Base-by-base conservation (phyloP, 2,329 filamentous ascomycete genomes). In the Colletotrichum melonis region DNA sequence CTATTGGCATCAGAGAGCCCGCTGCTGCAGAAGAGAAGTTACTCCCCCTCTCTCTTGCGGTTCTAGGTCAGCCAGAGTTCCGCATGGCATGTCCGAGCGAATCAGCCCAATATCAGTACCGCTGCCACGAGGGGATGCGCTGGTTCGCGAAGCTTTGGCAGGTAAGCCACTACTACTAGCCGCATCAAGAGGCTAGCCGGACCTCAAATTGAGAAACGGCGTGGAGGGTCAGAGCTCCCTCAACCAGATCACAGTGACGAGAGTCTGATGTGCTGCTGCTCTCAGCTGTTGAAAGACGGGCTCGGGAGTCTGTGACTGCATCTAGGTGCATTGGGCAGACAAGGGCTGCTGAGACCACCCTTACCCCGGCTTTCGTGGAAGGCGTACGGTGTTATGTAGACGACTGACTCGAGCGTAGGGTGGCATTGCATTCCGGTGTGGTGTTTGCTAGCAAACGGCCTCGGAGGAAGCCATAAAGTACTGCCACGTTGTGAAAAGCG, bases 351-450 rank as follows among this genome's bases (percentile, higher is more conserved):
- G 22, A 55, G 42, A n/a, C 26, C 63, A 54, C 42, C 30, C 56
- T 60, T 30, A 35, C 68, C 24, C n/a, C 14, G 28, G 55, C 30
- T 42, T 49, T 28, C 26, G 57, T 32, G 65, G 19, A 24, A 35
- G 35, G 12, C 56, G 67, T 54, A 54, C 38, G 14, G 38, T 30
- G 12, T 52, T 19, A 42, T 42, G 38, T 42, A 42, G 14, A 42
- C 38, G 59, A 69, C 65, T 72, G 65, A 69, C 69, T 72, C 58
- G 32, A 24, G 38, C 24, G n/a, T 22, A 30, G 52, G 35, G 22
- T 24, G 35, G 57, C 59, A n/a, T 22, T 5, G 12, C 46, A 24
- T 12, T 30, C 30, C 60, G 30, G 49, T 42, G 19, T 22, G 49
- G 22, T 30, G 26, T 54, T 49, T 28, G 35, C 12, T 49, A 28